Base-by-base conservation (phyloP, 108 stramenopile species). In the Cyclostephanos tholiformis region DNA sequence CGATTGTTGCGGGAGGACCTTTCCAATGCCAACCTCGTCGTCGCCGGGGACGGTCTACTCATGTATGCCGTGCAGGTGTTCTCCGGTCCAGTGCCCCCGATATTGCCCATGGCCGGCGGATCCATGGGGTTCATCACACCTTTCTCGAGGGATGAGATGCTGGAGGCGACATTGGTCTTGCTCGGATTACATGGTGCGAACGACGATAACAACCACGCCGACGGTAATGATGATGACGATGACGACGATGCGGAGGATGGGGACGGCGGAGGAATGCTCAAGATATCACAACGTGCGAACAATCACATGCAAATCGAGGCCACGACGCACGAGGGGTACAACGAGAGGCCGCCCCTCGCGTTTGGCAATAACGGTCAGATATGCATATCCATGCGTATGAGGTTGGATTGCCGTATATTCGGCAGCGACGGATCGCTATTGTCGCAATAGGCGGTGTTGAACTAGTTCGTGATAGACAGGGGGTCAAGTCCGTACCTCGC, bases 401-500 rank as follows among this genome's bases (percentile, higher is more conserved):
- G 97, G 51, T 75, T 98, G 30, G 87, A 92, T 64, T 94, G 94
- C 65, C 79, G 90, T 13, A 85, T 98, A 36, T 75, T 95, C 27
- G 84, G 80, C 46, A 70, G 69, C 26, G 85, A 91, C 63, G 95
- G 93, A 36, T 69, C 84, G 13, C 74, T 92, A 22, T 68, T 67
- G 16, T 79, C 83, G 19, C 76, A 89, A 0, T 96, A 83, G 82
- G 92, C 88, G 79, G 97, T 97, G 3, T 76, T 99, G 51, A 99
- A 99, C 77, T 97, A 99, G 79, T 93, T 97, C 14, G 95, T 94
- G 13, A 88, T 99, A 69, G 96, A 97, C 84, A 79, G 96, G 30
- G 97, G 98, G 17, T 75, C 84, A 10, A 88, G 87, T 74, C 91
- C 96, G 10, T 96, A 95, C 70, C 82, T 99, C 43, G 92, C 92